Percentiles rank a stretch among this genome's conserved stretches.
These are phyloP conservation scores for Calonectria multiphialidica DNA, from an alignment of 2,329 filamentous ascomycete genomes.

Conservation along the genomic window DNA sequence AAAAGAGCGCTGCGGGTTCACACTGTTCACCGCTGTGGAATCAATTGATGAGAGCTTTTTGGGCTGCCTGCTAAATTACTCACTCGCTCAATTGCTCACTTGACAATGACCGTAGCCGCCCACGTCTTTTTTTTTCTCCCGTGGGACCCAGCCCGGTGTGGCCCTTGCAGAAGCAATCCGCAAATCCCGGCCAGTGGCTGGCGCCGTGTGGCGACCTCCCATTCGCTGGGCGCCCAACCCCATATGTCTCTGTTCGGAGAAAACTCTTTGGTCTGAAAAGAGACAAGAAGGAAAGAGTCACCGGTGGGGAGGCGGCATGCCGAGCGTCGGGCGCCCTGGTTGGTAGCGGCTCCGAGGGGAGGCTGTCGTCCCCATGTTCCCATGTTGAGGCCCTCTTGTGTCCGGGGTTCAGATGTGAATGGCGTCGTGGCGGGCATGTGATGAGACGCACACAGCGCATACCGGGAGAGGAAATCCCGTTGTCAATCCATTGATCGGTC, in stretches of 20 bases:
- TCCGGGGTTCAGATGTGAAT: conserved; percentile 21
- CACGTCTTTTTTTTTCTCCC: conserved; percentile 8
- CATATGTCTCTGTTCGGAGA: conserved; percentile 7
- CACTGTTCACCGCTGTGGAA: conserved; percentile 20
- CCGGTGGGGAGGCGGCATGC: conserved; percentile 21
- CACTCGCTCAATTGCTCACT: conserved; percentile 10
- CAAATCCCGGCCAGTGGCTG: conserved; percentile 33
- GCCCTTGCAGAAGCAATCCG: conserved; percentile 31
- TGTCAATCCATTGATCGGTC: background rate
- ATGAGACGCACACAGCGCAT: background rate
- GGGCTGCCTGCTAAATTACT: background rate
- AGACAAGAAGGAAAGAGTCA: conserved; percentile 15
- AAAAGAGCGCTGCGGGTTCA: conserved; percentile 15
- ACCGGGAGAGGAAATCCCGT: background rate
- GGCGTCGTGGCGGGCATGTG: conserved; percentile 13
- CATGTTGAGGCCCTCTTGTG: conserved; percentile 32
- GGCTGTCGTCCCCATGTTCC: background rate
- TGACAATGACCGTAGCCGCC: conserved; percentile 11
- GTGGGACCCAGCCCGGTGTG: conserved; percentile 18
- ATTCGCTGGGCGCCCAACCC: conserved; percentile 37
- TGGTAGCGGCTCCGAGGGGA: background rate
- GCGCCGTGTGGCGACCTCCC: conserved; percentile 41
- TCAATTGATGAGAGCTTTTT: background rate
- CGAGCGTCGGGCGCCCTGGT: conserved; percentile 34
- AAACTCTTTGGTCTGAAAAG: conserved; percentile 15